A percentile compares a stretch with the other conserved stretches of the same genome.
phyloP scores from a whole-genome alignment of 768 basidiomycete species.

The Tricholoma sp. region DNA sequence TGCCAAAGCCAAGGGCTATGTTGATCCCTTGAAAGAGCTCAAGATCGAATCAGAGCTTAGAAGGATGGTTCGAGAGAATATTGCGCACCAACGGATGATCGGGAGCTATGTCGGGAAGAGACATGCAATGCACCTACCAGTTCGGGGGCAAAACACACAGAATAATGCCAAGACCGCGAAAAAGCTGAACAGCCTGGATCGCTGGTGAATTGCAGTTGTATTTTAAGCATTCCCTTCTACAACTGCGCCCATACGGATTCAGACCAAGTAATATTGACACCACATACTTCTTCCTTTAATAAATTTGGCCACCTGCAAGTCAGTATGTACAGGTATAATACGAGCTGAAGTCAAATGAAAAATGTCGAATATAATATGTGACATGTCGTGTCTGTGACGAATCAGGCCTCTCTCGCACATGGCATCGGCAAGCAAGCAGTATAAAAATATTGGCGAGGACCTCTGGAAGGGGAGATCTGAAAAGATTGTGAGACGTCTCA shows the following conservation, averaged over 20 bases:
- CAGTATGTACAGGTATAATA: no score
- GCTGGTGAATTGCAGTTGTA: constrained; percentile 26
- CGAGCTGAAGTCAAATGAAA: background rate
- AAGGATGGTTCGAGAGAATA: constrained; percentile 82
- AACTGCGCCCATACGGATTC: background rate
- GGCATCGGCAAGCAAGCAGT: constrained; percentile 76
- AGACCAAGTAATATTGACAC: no score
- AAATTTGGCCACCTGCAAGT: no score
- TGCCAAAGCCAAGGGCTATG: constrained; percentile 15
- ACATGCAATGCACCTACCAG: constrained; percentile 91
- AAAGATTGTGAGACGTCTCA: constrained; percentile 69
- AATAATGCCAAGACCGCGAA: constrained; percentile 87
- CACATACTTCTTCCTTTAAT: no score
- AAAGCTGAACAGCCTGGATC: constrained; percentile 83
- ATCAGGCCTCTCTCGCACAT: constrained; percentile 28
- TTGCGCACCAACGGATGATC: constrained; percentile 89
- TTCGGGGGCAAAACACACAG: constrained; percentile 91
- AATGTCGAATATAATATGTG: constrained; percentile 11
- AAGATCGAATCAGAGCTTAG: constrained; percentile 86
- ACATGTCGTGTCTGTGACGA: constrained; percentile 20
- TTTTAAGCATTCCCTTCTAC: no score
- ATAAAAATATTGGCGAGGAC: constrained; percentile 89
- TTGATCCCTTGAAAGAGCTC: constrained; percentile 67
- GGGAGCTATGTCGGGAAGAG: constrained; percentile 91
- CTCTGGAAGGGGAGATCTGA: constrained; percentile 93